Conservation (phyloP, 495 filamentous ascomycete genomes). For the Penicillium pulvis region DNA sequence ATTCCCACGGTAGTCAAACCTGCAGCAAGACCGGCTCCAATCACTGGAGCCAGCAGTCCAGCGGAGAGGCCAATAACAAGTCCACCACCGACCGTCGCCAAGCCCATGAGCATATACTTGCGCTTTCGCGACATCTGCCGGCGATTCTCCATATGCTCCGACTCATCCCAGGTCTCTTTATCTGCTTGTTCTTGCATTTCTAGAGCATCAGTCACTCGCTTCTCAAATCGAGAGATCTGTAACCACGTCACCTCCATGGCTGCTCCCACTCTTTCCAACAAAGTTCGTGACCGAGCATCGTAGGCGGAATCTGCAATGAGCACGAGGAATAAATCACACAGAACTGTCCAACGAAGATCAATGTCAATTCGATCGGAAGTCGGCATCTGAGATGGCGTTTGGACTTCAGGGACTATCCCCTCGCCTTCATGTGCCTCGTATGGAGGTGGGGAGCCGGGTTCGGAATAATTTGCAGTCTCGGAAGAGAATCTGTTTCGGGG, state of each 20-base stretch:
- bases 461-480: constrained; percentile 33
- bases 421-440: constrained; percentile 72
- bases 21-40: constrained; percentile 91
- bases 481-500: constrained; percentile 30
- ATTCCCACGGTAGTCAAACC: constrained; percentile 96
- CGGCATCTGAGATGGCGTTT: constrained; percentile 78
- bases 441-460: constrained; percentile 62
- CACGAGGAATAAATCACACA: constrained; percentile 94
- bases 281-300: constrained; percentile 81
- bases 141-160: constrained; percentile 88
- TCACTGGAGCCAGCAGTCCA: constrained; percentile 87
- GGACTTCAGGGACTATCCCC: constrained; percentile 67
- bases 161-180: constrained; percentile 97
- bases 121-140: constrained; percentile 77
- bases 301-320: constrained; percentile 94
- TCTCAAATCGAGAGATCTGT: constrained; percentile 96
- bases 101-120: constrained; percentile 91
- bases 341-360: constrained; percentile 94
- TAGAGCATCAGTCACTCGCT: constrained; percentile 92
- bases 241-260: constrained; percentile 83
- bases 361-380: constrained; percentile 86
- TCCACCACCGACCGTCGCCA: constrained; percentile 94
- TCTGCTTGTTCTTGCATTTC: constrained; percentile 94
- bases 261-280: constrained; percentile 81
- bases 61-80: constrained; percentile 96